Conservation (phyloP, 2,329 filamentous ascomycete species). For the Diaporthe helianthi region DNA sequence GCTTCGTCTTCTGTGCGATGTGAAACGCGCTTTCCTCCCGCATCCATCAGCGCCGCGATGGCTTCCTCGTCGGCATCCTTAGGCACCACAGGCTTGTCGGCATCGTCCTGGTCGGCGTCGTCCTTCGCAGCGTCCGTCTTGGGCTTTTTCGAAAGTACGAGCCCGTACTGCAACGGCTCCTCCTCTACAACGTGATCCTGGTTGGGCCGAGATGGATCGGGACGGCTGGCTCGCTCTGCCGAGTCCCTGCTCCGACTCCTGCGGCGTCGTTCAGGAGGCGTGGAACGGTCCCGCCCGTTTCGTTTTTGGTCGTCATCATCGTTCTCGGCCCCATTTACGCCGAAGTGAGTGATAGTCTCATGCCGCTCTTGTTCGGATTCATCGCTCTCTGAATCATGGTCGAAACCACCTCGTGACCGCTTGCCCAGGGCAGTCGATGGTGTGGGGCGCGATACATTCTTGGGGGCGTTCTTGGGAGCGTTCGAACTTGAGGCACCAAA, state of each 20-base stretch:
- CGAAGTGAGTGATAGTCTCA: constrained; percentile 34
- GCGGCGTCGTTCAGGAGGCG: background rate
- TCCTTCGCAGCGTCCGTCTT: constrained; percentile 44
- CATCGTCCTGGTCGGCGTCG: constrained; percentile 49
- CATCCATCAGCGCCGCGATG: constrained; percentile 68
- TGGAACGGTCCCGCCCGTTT: background rate
- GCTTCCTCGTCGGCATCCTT: constrained; percentile 59
- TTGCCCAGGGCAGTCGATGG: constrained; percentile 57
- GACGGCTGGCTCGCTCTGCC: background rate
- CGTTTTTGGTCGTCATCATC: constrained; percentile 24
- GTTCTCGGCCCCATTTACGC: constrained; percentile 32
- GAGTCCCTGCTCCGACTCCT: constrained; percentile 24
- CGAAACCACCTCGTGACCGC: constrained; percentile 51
- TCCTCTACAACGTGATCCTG: constrained; percentile 43
- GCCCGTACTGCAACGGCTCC: constrained; percentile 48
- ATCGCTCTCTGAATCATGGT: constrained; percentile 45
- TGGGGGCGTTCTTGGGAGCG: constrained; percentile 38
- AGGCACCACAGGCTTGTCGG: constrained; percentile 32
- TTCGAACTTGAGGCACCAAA: constrained; percentile 46
- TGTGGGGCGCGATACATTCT: constrained; percentile 41
- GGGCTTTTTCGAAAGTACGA: constrained; percentile 44
- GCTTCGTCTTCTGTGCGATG: constrained; percentile 68
- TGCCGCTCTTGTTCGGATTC: constrained; percentile 22
- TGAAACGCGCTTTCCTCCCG: constrained; percentile 60
- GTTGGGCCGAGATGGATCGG: constrained; percentile 33